Evolutionary conservation across 306 rosid species (phyloP), one percentile per base, ranked within the genome.

Genomic region (Lathyrus aphaca): DNA sequence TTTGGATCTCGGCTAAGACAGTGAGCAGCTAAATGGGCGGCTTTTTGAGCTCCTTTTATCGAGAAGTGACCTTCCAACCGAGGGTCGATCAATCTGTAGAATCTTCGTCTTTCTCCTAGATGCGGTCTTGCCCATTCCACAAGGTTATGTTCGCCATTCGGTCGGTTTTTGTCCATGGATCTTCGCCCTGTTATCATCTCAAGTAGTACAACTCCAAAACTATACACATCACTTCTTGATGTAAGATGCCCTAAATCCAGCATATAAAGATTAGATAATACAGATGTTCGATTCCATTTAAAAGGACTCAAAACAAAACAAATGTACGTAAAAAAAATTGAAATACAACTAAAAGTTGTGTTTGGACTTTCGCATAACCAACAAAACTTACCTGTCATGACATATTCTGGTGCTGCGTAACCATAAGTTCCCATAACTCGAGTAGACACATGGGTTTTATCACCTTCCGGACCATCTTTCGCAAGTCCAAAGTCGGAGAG

Each of bases 381-480:
- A 67, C 61, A 15, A 46, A 60, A 51, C 80, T 77, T 66, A 93
- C 98, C 98, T 2, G 98, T 93, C 98, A 93, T 93, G 51, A 93
- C 98, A 75, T 93, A 93, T 79, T 93, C 98, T 10, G 98, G 98
- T 39, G 98, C 98, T 49, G 98, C 98, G 27, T 93, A 93, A 55
- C 98, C 98, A 70, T 93, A 93, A 19, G 98, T 93, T 82, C 98
- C 98, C 98, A 93, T 93, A 76, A 93, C 98, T 43, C 98, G 91
- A 21, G 98, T 92, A 29, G 98, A 92, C 66, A 92, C 98, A 55
- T 92, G 98, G 58, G 98, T 92, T 81, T 92, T 93, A 67, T 93
- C 98, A 75, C 98, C 98, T 67, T 88, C 98, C 0, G 98, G 98
- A 58, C 98, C 98, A 73, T 93, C 98, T 81, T 93, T 93, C 51